These are phyloP conservation scores for Penicillium turbatum DNA, from an alignment of 495 filamentous ascomycete species.

Conservation along the genomic window DNA sequence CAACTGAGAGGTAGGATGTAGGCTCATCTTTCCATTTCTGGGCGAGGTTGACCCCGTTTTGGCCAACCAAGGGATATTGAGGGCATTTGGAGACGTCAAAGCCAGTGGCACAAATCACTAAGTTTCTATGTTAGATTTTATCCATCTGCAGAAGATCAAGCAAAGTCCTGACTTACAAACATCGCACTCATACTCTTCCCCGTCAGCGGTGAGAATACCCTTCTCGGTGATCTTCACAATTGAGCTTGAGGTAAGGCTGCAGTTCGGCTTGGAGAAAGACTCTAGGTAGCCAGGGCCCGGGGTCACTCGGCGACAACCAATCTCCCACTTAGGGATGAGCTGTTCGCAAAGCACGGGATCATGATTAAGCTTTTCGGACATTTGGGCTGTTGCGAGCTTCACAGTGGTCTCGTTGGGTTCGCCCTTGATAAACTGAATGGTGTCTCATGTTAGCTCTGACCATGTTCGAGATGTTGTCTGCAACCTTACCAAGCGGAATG, in stretches of 20 bases:
- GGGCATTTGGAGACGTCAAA: conserved; percentile 33
- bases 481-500: conserved; percentile 25
- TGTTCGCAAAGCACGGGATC: conserved; percentile 32
- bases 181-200: conserved; percentile 44
- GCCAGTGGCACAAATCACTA: not conserved
- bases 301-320: conserved; percentile 47
- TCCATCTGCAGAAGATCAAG: not conserved
- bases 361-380: conserved; percentile 35
- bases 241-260: conserved; percentile 20
- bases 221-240: conserved; percentile 33
- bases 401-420: conserved; percentile 18
- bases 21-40: conserved; percentile 32
- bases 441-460: not conserved
- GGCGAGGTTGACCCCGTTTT: conserved; percentile 29
- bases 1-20: conserved; percentile 26
- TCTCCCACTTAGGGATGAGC: conserved; percentile 43
- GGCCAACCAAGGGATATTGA: conserved; percentile 35
- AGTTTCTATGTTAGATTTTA: not conserved
- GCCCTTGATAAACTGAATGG: conserved; percentile 24
- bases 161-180: conserved; percentile 19
- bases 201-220: conserved; percentile 41
- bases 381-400: conserved; percentile 23
- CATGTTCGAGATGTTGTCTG: not conserved
- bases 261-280: conserved; percentile 32
- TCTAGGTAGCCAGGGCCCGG: conserved; percentile 44